Percentiles rank a stretch among this genome's conserved stretches.
These are phyloP conservation scores for Dactylellina leptospora DNA, from an alignment of 2,329 filamentous ascomycete genomes.

Conservation along the genomic window DNA sequence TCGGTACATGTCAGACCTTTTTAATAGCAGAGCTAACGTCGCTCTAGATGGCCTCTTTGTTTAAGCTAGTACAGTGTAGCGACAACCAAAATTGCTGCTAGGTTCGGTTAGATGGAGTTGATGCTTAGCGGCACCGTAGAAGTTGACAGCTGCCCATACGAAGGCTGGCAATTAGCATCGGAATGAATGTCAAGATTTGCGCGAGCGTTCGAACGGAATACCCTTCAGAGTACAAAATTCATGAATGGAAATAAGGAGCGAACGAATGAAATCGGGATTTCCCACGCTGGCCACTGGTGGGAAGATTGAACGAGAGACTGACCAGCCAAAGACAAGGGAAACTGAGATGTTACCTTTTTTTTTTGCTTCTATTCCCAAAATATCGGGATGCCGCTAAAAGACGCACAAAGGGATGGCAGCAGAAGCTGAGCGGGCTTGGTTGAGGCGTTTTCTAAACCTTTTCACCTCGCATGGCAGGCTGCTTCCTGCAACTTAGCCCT, in stretches of 20 bases:
- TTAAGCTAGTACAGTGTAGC: conserved; percentile 12
- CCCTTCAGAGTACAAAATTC: conserved; percentile 11
- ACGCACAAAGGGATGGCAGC: conserved; percentile 49
- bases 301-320: conserved; percentile 18
- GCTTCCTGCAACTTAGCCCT: conserved; percentile 44
- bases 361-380: conserved; percentile 31
- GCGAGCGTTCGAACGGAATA: too few relatives aligned
- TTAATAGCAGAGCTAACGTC: conserved; percentile 22
- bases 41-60: conserved; percentile 39
- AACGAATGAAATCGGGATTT: conserved; percentile 26
- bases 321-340: conserved; percentile 33
- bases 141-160: conserved; percentile 21
- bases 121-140: conserved; percentile 1
- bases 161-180: conserved; percentile 20
- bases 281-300: neutral
- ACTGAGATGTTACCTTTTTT: conserved; percentile 4
- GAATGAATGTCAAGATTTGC: too few relatives aligned
- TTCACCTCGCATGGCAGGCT: conserved; percentile 49
- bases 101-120: conserved; percentile 9
- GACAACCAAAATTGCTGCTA: conserved; percentile 11
- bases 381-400: conserved; percentile 52
- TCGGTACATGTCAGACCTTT: conserved; percentile 49
- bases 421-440: conserved; percentile 35
- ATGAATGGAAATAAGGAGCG: conserved; percentile 14
- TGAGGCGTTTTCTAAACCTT: conserved; percentile 50